Conservation (phyloP, 75 land plant genomes). For the Picea glauca region DNA sequence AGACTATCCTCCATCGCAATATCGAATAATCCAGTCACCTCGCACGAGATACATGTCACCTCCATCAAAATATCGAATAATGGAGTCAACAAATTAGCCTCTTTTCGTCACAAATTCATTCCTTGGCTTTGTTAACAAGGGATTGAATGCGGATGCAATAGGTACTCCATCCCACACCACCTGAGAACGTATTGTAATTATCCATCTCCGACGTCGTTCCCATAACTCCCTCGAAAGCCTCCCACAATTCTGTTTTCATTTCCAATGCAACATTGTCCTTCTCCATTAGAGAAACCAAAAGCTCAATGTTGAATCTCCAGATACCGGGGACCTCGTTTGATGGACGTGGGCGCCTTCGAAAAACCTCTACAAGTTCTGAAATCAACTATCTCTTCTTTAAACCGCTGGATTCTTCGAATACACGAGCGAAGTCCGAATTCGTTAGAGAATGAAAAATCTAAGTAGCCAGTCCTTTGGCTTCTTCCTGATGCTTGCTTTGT, state of each 20-base stretch:
- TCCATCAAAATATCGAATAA: too few relatives aligned
- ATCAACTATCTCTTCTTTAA: constrained; percentile 8
- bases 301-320: not conserved
- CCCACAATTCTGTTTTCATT: too few relatives aligned
- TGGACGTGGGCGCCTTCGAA: not conserved
- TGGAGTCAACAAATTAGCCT: too few relatives aligned
- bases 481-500: not conserved
- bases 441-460: not conserved
- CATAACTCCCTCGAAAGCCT: not conserved
- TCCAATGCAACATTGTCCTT: not conserved
- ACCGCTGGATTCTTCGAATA: constrained; percentile 19
- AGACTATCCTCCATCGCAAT: too few relatives aligned
- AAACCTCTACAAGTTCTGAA: constrained; percentile 5
- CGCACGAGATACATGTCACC: too few relatives aligned
- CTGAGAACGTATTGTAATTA: constrained; percentile 8
- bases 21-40: too few relatives aligned
- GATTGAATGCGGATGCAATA: constrained; percentile 24
- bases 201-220: constrained; percentile 2
- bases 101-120: too few relatives aligned
- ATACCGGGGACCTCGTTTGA: not conserved
- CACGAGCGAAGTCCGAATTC: constrained; percentile 17
- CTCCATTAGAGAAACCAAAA: too few relatives aligned
- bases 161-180: constrained; percentile 49
- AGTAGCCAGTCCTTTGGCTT: constrained; percentile 28
- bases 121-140: too few relatives aligned